Conservation (phyloP, 2,329 filamentous ascomycete species). For the Davidsoniella virescens region DNA sequence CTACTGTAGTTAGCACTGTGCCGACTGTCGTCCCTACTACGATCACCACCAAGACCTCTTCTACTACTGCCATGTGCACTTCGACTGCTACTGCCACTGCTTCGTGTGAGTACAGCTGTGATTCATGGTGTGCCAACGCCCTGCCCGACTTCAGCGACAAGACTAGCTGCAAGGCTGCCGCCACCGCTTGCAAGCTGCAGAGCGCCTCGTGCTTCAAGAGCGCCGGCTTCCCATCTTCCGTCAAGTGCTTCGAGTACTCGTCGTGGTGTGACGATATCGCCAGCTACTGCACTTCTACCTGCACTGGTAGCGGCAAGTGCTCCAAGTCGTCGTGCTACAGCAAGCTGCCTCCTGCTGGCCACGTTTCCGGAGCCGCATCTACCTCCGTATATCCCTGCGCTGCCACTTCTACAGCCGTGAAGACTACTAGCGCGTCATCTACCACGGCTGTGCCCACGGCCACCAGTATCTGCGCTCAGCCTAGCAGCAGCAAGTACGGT, state of each 20-base stretch:
- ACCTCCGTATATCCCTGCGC: conserved; percentile 21
- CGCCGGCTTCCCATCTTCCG: conserved; percentile 32
- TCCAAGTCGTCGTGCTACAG: conserved; percentile 28
- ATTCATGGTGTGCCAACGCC: conserved; percentile 35
- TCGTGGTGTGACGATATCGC: conserved; percentile 32
- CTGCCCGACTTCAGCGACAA: conserved; percentile 31
- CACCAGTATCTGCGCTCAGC: conserved; percentile 37
- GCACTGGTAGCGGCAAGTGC: conserved; percentile 22
- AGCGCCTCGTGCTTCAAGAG: conserved; percentile 33
- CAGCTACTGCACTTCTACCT: conserved; percentile 25
- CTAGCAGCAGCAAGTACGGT: conserved; percentile 39
- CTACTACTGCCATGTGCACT: conserved; percentile 28
- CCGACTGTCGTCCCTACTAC: conserved; percentile 16
- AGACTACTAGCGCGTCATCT: conserved; percentile 16
- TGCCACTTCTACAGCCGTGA: conserved; percentile 17
- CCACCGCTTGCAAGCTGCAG: conserved; percentile 30
- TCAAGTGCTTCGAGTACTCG: conserved; percentile 34
- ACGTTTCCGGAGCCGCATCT: conserved; percentile 21
- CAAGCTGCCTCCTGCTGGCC: conserved; percentile 25
- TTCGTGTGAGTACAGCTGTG: conserved; percentile 37
- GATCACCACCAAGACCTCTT: conserved; percentile 21
- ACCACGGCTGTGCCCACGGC: conserved; percentile 28
- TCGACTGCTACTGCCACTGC: conserved; percentile 28
- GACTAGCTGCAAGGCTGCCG: conserved; percentile 25
- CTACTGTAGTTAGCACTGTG: conserved; percentile 1